These are phyloP conservation scores for Citrus mangshanensis DNA, from an alignment of 345 rosid species.

Conservation along the genomic window DNA sequence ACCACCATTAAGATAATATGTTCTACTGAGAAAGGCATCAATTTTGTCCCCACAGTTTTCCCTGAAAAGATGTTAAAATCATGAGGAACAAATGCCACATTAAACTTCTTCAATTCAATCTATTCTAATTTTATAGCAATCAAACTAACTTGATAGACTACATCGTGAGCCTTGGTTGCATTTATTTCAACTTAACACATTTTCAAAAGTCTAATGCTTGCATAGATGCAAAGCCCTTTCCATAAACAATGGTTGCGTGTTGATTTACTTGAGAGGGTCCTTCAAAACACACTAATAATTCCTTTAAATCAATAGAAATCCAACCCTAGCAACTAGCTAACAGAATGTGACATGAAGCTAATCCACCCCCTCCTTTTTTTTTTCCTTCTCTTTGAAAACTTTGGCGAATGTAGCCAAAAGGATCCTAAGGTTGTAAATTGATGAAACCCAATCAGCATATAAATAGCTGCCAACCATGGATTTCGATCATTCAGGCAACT, in stretches of 20 bases:
- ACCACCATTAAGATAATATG: slow-evolving; percentile 62
- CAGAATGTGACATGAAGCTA: too few species aligned
- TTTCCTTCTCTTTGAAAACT: background rate
- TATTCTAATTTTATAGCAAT: background rate
- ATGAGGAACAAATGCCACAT: background rate
- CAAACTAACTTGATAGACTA: background rate
- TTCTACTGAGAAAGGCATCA: slow-evolving; percentile 62
- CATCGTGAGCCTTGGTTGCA: background rate
- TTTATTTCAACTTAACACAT: background rate
- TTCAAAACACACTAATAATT: background rate
- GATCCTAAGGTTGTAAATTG: background rate
- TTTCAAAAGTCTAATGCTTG: background rate
- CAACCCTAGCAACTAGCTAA: too few species aligned
- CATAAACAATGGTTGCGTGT: too few species aligned
- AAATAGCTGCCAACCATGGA: background rate
- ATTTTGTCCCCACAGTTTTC: slow-evolving; percentile 61
- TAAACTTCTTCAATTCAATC: background rate
- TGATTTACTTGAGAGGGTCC: background rate
- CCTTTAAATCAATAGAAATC: too few species aligned
- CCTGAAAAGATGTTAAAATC: slow-evolving; percentile 27
- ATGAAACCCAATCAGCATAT: too few species aligned
- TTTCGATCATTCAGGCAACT: background rate
- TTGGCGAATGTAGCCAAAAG: background rate
- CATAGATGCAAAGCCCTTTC: background rate
- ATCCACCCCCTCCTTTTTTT: too few species aligned